Conservation (phyloP, 495 filamentous ascomycete genomes). For the Ramalina intermedia region DNA sequence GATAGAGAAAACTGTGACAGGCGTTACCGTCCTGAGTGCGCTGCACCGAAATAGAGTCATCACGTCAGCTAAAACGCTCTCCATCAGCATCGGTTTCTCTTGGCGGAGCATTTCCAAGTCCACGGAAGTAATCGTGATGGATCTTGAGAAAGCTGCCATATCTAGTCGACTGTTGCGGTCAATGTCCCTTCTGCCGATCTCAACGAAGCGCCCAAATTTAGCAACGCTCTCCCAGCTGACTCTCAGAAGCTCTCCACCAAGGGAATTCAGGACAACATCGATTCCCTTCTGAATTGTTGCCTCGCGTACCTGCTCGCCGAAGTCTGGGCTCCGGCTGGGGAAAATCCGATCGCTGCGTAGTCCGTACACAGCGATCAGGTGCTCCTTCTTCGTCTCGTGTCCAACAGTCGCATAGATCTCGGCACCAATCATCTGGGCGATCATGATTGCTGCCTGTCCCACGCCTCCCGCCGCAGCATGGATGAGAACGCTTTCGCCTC, state of each 20-base stretch:
- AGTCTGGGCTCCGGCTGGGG: too few relatives aligned
- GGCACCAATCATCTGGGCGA: constrained; percentile 1
- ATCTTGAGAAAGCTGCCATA: constrained; percentile 22
- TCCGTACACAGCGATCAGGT: constrained; percentile 1
- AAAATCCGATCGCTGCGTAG: background rate
- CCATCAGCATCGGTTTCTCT: background rate
- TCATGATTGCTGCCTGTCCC: constrained; percentile 6
- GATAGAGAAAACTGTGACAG: constrained; percentile 6
- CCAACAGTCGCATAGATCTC: constrained; percentile 7
- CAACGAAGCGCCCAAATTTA: constrained; percentile 32
- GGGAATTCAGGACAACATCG: constrained; percentile 33
- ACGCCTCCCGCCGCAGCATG: constrained; percentile 7
- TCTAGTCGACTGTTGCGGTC: constrained; percentile 15
- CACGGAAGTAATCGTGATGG: constrained; percentile 29
- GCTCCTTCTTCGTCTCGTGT: background rate
- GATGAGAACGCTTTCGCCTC: background rate
- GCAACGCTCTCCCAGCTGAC: constrained; percentile 29
- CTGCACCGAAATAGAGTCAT: background rate
- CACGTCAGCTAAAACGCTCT: background rate
- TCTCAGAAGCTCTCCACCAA: constrained; percentile 22
- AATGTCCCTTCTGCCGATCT: constrained; percentile 42
- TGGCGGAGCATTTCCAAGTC: constrained; percentile 15
- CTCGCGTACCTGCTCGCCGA: too few relatives aligned
- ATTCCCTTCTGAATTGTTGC: constrained; percentile 29
- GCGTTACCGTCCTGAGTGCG: background rate